phyloP scores from a whole-genome alignment of 2,329 filamentous ascomycete genomes.

The Neonectria magnoliae region DNA sequence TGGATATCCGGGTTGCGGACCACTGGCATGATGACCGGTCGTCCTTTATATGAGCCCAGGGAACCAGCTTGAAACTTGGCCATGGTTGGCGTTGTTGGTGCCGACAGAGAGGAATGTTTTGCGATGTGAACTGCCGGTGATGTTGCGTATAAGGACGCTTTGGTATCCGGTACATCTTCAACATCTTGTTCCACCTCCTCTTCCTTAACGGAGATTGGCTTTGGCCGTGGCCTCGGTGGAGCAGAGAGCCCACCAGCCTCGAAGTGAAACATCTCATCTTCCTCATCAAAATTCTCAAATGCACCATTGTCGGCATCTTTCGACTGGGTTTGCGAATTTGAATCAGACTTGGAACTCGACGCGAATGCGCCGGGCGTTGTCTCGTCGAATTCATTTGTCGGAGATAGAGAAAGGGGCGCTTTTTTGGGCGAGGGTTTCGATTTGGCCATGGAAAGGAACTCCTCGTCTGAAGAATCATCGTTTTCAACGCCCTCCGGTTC shows the following conservation, averaged over 20 bases:
- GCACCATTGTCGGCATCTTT: constrained; percentile 3
- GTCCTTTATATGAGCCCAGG: constrained; percentile 65
- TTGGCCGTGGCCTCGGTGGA: constrained; percentile 40
- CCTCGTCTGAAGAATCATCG: constrained; percentile 52
- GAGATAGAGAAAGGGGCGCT: constrained; percentile 27
- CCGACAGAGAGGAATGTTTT: constrained; percentile 41
- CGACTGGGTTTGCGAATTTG: constrained; percentile 12
- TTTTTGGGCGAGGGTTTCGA: constrained; percentile 45
- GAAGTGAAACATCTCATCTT: constrained; percentile 58
- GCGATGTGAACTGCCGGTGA: constrained; percentile 57
- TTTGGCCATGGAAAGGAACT: constrained; percentile 54
- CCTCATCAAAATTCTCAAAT: constrained; percentile 37
- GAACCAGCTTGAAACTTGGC: constrained; percentile 53
- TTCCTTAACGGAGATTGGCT: constrained; percentile 43
- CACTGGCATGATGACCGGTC: constrained; percentile 62
- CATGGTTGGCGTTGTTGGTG: constrained; percentile 45
- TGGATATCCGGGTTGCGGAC: constrained; percentile 61
- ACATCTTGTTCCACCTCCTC: constrained; percentile 47
- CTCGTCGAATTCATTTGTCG: constrained; percentile 25
- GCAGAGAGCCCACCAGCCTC: constrained; percentile 50
- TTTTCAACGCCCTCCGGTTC: constrained; percentile 40
- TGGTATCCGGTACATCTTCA: constrained; percentile 36
- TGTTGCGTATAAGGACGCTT: constrained; percentile 51
- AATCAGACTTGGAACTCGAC: constrained; percentile 12
- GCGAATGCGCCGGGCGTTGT: constrained; percentile 10